These are phyloP conservation scores for Aspergillus persii DNA, from an alignment of 2,329 filamentous ascomycete species.

Conservation along the genomic window DNA sequence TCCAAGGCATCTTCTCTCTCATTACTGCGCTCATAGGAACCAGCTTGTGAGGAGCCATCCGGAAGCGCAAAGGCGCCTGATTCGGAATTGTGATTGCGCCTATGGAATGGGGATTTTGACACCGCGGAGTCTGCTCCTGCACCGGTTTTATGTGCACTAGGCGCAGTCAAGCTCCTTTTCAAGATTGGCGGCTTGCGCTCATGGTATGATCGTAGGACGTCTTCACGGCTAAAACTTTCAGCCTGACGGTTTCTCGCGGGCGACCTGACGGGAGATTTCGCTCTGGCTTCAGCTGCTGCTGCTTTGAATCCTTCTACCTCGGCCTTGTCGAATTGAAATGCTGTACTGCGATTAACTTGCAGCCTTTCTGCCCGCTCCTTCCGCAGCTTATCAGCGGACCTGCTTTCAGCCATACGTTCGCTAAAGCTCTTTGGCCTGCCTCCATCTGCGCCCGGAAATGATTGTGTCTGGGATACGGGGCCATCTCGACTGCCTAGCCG, in stretches of 20 bases:
- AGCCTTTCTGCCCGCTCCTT: slow-evolving; percentile 38
- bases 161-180: slow-evolving; percentile 37
- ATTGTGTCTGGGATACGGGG: slow-evolving; percentile 23
- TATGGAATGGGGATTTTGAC: slow-evolving; percentile 21
- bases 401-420: slow-evolving; percentile 75
- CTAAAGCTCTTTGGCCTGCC: slow-evolving; percentile 66
- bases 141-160: slow-evolving; percentile 23
- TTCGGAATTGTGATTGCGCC: slow-evolving; percentile 23
- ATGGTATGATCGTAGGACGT: slow-evolving; percentile 49
- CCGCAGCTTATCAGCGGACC: slow-evolving; percentile 38
- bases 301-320: slow-evolving; percentile 45
- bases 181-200: slow-evolving; percentile 26
- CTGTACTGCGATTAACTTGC: slow-evolving; percentile 41
- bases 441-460: slow-evolving; percentile 23
- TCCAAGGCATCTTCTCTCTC: slow-evolving; percentile 16
- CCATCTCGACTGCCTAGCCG: slow-evolving; percentile 29
- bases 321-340: slow-evolving; percentile 42
- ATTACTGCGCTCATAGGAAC: slow-evolving; percentile 12
- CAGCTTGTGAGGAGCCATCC: slow-evolving; percentile 14
- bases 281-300: slow-evolving; percentile 34
- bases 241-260: slow-evolving; percentile 48
- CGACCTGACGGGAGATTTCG: slow-evolving; percentile 37
- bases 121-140: slow-evolving; percentile 11
- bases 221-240: slow-evolving; percentile 61
- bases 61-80: slow-evolving; percentile 15